Evolutionary conservation across 1,284 basidiomycete species (phyloP), one percentile per base, ranked within the genome.

Genomic region (Lentinula novae-zelandiae): DNA sequence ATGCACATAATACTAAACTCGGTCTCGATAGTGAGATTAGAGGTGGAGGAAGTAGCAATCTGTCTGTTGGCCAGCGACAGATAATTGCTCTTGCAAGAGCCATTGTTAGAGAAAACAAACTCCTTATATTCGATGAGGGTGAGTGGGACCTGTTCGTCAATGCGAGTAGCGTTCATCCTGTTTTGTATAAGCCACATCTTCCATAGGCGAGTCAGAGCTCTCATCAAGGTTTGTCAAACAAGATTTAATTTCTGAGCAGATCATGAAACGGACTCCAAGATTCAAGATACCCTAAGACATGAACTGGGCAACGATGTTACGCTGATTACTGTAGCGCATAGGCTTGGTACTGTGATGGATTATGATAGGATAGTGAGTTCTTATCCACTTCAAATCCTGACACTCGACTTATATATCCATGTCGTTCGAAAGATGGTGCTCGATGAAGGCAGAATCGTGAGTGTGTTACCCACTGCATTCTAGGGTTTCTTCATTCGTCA

Each of bases 251-350:
- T 48, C 48, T 60, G 12, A 80, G 81, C 64, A 79, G 84, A 87
- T 68, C 82, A 85, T 62, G 78, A 81, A 65, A 87, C 83, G 3
- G 84, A 87, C 62, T 63, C 79, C 0, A 72, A 84, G 63, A 86
- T 87, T 50, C 85, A 87, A 70, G 72, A 74, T 1, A 82, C 84
- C 2, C 73, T 87, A 39, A 75, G 85, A 13, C 77, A 76, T 53
- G 80, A 84, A 65, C 75, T 89, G 22, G 70, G 73, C 3, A 9
- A 20, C 44, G 84, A 83, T 61, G 81, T 82, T 7, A 88, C 85
- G 0, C 69, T 89, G 4, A 77, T 90, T 51, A 88, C 85, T 9
- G 76, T 89, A 53, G 88, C 88, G 0, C 87, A 89, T 34, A 53
- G 63, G 40, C 51, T 64, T 6, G 55, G 55, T n/a, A 61, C 63